phyloP scores from a whole-genome alignment of 192 early-diverging fungal species.

The Podila clonocystis region DNA sequence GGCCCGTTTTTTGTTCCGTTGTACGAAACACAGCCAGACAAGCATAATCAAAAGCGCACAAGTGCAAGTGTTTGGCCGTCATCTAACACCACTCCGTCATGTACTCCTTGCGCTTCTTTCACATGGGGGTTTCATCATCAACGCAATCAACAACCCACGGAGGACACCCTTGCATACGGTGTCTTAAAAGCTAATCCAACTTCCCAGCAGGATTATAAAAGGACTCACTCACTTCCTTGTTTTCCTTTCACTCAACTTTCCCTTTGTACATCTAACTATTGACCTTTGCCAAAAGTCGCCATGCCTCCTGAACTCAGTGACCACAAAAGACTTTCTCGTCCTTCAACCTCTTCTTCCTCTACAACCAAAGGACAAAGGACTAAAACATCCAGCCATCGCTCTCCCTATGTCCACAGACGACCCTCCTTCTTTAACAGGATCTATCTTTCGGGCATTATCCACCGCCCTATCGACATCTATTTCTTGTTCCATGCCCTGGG shows the following conservation, averaged over 20 bases:
- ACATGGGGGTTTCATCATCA: too few relatives aligned
- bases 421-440: slow-evolving; percentile 12
- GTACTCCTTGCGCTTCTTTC: too few relatives aligned
- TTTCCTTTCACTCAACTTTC: not conserved
- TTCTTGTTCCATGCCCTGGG: slow-evolving; percentile 7
- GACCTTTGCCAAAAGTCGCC: not conserved
- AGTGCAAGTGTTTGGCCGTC: too few relatives aligned
- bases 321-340: not conserved
- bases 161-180: too few relatives aligned
- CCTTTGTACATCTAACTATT: not conserved
- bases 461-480: slow-evolving; percentile 24
- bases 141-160: too few relatives aligned
- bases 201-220: too few relatives aligned
- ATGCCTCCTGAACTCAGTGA: slow-evolving; percentile 22
- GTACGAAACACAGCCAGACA: too few relatives aligned
- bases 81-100: too few relatives aligned
- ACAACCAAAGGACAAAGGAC: not conserved
- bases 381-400: not conserved
- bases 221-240: not conserved
- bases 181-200: too few relatives aligned
- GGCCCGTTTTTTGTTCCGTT: too few relatives aligned
- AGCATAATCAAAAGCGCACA: too few relatives aligned
- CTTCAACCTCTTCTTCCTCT: not conserved
- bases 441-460: slow-evolving; percentile 24
- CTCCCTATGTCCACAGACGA: not conserved